Evolutionary conservation across 2,329 filamentous ascomycete species (phyloP).

Genomic region (Penicillium sclerotigenum): DNA sequence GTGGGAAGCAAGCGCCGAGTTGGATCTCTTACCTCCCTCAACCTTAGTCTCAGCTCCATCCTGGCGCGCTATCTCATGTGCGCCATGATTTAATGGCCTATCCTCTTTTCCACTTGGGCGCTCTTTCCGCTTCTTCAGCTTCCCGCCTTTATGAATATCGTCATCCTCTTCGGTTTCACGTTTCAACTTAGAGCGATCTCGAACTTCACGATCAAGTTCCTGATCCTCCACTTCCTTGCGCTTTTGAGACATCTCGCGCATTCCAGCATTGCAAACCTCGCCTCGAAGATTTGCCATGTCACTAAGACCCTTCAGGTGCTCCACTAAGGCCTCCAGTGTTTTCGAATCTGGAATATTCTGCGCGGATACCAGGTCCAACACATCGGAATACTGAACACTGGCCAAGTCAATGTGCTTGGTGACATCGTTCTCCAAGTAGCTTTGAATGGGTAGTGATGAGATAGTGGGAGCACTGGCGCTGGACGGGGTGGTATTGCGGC

Average conservation of each 20-base stretch:
- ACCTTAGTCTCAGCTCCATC: constrained; percentile 59
- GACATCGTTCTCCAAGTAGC: constrained; percentile 55
- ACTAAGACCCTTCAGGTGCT: constrained; percentile 55
- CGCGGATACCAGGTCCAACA: constrained; percentile 55
- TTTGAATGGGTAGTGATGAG: constrained; percentile 38
- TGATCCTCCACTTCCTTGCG: constrained; percentile 57
- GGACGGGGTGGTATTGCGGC: constrained; percentile 62
- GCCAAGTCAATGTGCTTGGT: constrained; percentile 48
- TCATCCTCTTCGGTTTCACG: constrained; percentile 46
- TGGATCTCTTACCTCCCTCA: constrained; percentile 49
- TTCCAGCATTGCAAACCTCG: constrained; percentile 57
- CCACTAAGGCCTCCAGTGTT: constrained; percentile 50
- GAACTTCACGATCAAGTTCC: constrained; percentile 48
- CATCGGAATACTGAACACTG: constrained; percentile 54
- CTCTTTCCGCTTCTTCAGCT: constrained; percentile 78
- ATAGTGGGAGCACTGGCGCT: constrained; percentile 50
- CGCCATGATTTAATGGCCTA: constrained; percentile 58
- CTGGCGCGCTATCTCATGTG: constrained; percentile 62
- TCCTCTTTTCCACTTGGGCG: constrained; percentile 60
- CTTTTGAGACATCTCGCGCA: constrained; percentile 58
- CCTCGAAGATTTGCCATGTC: constrained; percentile 57
- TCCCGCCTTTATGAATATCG: constrained; percentile 53
- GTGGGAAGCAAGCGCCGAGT: constrained; percentile 6
- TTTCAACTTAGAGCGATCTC: constrained; percentile 49
- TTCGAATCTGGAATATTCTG: constrained; percentile 50